These are phyloP conservation scores for Trichoderma semiorbis DNA, from an alignment of 2,329 filamentous ascomycete species.

Conservation along the genomic window DNA sequence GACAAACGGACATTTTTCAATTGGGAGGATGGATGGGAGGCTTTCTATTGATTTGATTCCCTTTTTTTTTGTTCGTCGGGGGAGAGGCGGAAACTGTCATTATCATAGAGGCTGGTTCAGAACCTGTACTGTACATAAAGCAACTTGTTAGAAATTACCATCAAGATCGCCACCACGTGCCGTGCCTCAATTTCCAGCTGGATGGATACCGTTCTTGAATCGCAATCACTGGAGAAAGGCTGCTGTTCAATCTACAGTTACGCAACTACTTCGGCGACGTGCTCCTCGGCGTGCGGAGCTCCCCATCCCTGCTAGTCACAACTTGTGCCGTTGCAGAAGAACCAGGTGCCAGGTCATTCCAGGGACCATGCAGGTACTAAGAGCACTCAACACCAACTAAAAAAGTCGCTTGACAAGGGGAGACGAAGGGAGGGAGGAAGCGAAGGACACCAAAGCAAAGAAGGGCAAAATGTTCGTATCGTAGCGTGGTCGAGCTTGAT, in stretches of 20 bases:
- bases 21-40: neutral
- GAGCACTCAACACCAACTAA: no score
- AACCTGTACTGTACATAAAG: neutral
- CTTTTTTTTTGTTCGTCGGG: neutral
- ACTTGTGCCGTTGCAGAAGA: neutral
- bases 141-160: neutral
- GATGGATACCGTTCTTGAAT: neutral
- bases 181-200: neutral
- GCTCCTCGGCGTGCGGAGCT: neutral
- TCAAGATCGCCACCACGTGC: neutral
- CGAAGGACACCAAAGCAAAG: neutral
- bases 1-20: neutral
- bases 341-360: neutral
- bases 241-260: neutral
- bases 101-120: neutral
- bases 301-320: neutral
- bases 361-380: neutral
- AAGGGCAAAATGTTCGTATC: neutral
- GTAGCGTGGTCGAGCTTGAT: no score
- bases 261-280: neutral
- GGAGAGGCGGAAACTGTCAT: neutral
- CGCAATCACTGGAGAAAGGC: neutral
- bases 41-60: neutral
- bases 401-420: neutral
- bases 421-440: neutral